Evolutionary conservation across 2,329 filamentous ascomycete species (phyloP).

Genomic region (Pseudocercospora fuligena): DNA sequence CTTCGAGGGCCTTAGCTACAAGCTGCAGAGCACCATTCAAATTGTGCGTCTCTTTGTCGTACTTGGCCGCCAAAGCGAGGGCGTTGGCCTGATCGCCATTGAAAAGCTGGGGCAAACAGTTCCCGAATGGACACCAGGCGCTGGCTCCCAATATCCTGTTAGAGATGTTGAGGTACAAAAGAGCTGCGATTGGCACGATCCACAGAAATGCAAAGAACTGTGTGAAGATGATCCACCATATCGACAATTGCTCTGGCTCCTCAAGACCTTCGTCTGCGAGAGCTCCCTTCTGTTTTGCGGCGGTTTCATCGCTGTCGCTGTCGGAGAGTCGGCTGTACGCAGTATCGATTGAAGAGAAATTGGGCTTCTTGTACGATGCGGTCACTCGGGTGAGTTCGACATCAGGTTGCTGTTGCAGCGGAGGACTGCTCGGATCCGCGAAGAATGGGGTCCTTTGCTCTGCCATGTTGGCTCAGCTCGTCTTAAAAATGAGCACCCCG

Average conservation of each 20-base stretch:
- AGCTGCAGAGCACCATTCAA: conserved; percentile 35
- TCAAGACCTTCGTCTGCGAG: background rate
- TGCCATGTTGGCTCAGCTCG: background rate
- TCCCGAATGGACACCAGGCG: conserved; percentile 22
- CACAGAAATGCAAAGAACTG: conserved; percentile 34
- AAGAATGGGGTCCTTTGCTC: conserved; percentile 1
- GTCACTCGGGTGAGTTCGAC: background rate
- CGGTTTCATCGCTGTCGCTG: background rate
- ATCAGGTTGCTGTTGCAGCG: background rate
- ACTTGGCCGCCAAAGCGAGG: background rate
- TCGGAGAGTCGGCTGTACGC: background rate
- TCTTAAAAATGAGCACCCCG: background rate
- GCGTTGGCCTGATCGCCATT: background rate
- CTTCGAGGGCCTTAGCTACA: conserved; percentile 35
- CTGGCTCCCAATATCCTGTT: conserved; percentile 35
- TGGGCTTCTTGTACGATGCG: background rate
- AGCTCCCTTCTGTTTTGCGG: background rate
- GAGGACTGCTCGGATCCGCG: background rate
- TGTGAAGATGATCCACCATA: conserved; percentile 14
- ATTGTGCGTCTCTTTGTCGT: conserved; percentile 10
- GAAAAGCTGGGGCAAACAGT: background rate
- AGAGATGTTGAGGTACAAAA: conserved; percentile 35
- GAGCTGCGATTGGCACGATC: conserved; percentile 33
- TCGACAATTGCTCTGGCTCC: background rate
- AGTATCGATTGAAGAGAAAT: background rate